phyloP scores from a whole-genome alignment of 345 rosid genomes.

The Luvunga scandens region DNA sequence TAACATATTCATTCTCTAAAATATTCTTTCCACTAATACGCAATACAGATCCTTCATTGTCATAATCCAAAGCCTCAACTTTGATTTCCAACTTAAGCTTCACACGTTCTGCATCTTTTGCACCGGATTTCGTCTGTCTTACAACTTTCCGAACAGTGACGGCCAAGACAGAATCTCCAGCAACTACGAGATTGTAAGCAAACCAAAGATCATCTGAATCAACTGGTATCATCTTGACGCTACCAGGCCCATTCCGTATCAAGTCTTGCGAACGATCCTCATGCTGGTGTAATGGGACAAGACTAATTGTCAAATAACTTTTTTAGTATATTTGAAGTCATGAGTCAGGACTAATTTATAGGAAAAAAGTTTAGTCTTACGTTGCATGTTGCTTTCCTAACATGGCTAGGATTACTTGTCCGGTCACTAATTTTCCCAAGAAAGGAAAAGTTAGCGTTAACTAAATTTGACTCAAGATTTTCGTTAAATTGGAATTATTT shows the following conservation, averaged over 20 bases:
- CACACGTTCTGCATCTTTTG: conserved; percentile 80
- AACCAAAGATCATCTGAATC: neutral
- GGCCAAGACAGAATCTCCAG: neutral
- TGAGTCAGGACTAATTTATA: no score
- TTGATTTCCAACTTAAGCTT: conserved; percentile 69
- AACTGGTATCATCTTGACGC: no score
- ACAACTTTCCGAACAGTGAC: conserved; percentile 60
- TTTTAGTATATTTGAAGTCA: no score
- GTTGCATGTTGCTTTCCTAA: no score
- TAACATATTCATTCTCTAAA: conserved; percentile 80
- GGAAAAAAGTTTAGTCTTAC: no score
- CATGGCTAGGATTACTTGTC: no score
- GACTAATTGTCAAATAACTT: no score
- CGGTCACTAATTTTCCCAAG: no score
- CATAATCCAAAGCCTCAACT: conserved; percentile 85
- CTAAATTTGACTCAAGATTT: no score
- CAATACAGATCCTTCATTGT: conserved; percentile 67
- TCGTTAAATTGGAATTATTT: no score
- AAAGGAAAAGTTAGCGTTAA: no score
- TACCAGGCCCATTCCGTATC: neutral
- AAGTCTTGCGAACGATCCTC: neutral
- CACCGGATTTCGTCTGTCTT: conserved; percentile 67
- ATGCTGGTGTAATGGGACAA: no score
- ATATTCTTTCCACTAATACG: conserved; percentile 85
- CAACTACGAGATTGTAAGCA: neutral